These are phyloP conservation scores for Hirschfeldia incana DNA, from an alignment of 345 rosid genomes.

Conservation along the genomic window DNA sequence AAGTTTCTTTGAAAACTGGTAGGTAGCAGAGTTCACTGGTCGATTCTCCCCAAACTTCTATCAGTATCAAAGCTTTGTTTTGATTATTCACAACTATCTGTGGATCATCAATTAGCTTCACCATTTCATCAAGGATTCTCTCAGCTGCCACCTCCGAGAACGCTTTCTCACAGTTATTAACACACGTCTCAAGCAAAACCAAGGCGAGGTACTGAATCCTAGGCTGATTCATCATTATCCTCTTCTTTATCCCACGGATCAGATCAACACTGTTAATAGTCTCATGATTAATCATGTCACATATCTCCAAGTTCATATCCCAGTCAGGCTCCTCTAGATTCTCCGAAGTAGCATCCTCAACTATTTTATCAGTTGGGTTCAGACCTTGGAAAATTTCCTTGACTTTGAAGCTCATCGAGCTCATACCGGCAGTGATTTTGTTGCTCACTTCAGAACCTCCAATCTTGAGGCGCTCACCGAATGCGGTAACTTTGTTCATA, in stretches of 20 bases:
- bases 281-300: conserved; percentile 94
- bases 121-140: conserved; percentile 99
- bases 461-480: too few species aligned
- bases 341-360: conserved; percentile 95
- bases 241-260: conserved; percentile 83
- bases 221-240: conserved; percentile 80
- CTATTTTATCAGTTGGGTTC: too few species aligned
- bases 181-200: conserved; percentile 88
- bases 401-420: too few species aligned
- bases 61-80: conserved; percentile 91
- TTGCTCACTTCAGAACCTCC: too few species aligned
- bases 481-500: too few species aligned
- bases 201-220: conserved; percentile 83
- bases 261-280: conserved; percentile 74
- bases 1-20: conserved; percentile 94
- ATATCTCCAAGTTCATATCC: conserved; percentile 90
- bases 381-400: too few species aligned
- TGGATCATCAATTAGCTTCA: conserved; percentile 92
- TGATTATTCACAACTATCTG: conserved; percentile 86
- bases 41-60: too few species aligned
- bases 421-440: too few species aligned
- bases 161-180: conserved; percentile 94
- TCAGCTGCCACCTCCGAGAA: too few species aligned
- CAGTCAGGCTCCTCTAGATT: conserved; percentile 92
- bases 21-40: conserved; percentile 93